These are phyloP conservation scores for Epichloe gansuensis DNA, from an alignment of 2,329 filamentous ascomycete genomes.

Conservation along the genomic window DNA sequence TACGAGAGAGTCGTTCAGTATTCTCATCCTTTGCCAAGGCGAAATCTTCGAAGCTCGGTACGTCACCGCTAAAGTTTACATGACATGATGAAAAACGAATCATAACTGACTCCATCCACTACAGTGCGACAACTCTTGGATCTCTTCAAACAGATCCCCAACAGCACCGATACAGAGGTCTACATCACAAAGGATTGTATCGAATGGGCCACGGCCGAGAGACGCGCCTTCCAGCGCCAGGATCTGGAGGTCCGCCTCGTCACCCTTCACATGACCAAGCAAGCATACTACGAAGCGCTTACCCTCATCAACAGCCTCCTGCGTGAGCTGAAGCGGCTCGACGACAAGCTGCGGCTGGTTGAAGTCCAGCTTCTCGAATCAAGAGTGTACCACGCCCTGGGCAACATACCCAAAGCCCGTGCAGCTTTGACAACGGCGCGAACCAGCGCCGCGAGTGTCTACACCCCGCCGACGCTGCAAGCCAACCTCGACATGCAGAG, in stretches of 20 bases:
- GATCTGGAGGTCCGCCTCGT: slow-evolving; percentile 96
- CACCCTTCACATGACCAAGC: slow-evolving; percentile 88
- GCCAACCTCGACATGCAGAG: slow-evolving; percentile 98
- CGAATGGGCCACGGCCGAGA: slow-evolving; percentile 94
- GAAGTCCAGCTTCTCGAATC: slow-evolving; percentile 97
- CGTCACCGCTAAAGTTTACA: slow-evolving; percentile 16
- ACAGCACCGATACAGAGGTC: slow-evolving; percentile 90
- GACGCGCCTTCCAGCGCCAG: slow-evolving; percentile 90
- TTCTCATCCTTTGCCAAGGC: slow-evolving; percentile 97
- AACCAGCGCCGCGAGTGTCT: slow-evolving; percentile 91
- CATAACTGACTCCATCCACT: slow-evolving; percentile 1
- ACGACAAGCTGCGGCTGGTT: slow-evolving; percentile 95
- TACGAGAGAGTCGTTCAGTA: slow-evolving; percentile 80
- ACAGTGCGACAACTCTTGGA: slow-evolving; percentile 92
- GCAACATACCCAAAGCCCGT: slow-evolving; percentile 91
- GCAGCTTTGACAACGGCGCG: slow-evolving; percentile 89
- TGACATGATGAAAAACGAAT: neutral
- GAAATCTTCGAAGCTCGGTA: slow-evolving; percentile 96
- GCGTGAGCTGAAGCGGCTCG: slow-evolving; percentile 91
- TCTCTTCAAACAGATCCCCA: slow-evolving; percentile 84
- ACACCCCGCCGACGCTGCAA: slow-evolving; percentile 89
- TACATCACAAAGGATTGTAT: slow-evolving; percentile 96
- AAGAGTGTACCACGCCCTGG: slow-evolving; percentile 90
- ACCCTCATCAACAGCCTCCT: slow-evolving; percentile 93
- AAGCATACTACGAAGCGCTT: slow-evolving; percentile 93